These are phyloP conservation scores for Plasmodium inui DNA, from an alignment of 169 alveolate species.

Conservation along the genomic window DNA sequence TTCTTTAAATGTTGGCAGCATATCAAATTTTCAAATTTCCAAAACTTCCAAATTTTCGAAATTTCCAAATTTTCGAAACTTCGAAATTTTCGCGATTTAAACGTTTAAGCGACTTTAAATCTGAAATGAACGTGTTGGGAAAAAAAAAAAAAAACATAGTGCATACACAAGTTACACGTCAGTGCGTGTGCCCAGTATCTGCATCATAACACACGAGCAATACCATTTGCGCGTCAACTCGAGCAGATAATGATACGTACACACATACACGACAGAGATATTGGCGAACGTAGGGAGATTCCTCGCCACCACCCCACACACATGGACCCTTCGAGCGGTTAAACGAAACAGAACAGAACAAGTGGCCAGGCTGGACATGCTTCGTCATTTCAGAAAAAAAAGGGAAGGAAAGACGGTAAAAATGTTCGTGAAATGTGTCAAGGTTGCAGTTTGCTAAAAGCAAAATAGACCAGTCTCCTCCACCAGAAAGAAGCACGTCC, in stretches of 20 bases:
- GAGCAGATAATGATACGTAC: neutral
- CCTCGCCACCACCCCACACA: neutral
- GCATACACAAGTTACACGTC: slow-evolving; percentile 4
- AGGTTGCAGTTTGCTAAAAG: neutral
- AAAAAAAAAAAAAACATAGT: neutral
- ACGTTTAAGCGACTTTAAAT: neutral
- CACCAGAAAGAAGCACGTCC: neutral
- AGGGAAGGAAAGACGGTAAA: neutral
- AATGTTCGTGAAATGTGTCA: neutral
- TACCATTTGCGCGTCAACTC: neutral
- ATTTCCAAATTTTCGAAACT: neutral
- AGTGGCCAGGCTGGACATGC: neutral
- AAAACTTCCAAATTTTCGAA: neutral
- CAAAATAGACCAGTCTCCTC: neutral
- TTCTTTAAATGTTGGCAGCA: neutral
- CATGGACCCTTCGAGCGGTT: neutral
- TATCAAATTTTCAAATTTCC: neutral
- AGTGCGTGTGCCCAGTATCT: neutral
- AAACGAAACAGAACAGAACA: neutral
- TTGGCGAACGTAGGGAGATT: neutral
- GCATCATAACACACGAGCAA: neutral
- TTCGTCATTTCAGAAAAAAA: neutral
- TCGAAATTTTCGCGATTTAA: neutral
- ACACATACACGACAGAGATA: neutral
- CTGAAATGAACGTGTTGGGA: neutral